These are phyloP conservation scores for Groenewaldozyma salmanticensis DNA, from an alignment of 805 yeast species.

Conservation along the genomic window DNA sequence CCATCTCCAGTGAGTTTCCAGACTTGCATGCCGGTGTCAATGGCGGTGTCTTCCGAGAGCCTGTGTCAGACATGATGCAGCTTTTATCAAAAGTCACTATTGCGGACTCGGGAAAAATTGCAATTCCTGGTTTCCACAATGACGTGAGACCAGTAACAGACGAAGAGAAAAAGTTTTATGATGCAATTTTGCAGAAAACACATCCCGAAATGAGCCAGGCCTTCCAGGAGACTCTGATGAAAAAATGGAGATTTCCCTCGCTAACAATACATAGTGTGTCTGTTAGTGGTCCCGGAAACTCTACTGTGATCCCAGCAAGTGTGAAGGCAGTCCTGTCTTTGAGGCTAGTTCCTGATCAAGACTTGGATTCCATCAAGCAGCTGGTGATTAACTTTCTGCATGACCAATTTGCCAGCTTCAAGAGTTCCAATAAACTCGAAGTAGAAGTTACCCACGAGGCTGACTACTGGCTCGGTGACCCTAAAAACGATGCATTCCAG, in stretches of 20 bases:
- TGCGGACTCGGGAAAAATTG: slow-evolving; percentile 43
- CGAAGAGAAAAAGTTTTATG: slow-evolving; percentile 51
- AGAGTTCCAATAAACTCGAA: slow-evolving; percentile 52
- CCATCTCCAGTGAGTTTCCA: slow-evolving; percentile 61
- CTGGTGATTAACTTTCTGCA: slow-evolving; percentile 40
- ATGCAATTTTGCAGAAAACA: slow-evolving; percentile 39
- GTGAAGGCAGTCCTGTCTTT: slow-evolving; percentile 73
- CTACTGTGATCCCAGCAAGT: slow-evolving; percentile 78
- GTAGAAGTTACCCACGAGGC: slow-evolving; percentile 71
- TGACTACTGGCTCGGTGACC: slow-evolving; percentile 94
- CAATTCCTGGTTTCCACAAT: slow-evolving; percentile 62
- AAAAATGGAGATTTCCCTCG: slow-evolving; percentile 86
- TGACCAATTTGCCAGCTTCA: slow-evolving; percentile 38
- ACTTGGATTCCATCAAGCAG: slow-evolving; percentile 46
- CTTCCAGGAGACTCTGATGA: slow-evolving; percentile 36
- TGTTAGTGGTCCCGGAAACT: slow-evolving; percentile 84
- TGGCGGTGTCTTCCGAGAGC: slow-evolving; percentile 86
- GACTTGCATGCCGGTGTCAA: slow-evolving; percentile 95
- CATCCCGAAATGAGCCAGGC: slow-evolving; percentile 27
- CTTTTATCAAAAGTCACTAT: slow-evolving; percentile 52
- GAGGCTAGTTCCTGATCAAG: slow-evolving; percentile 85
- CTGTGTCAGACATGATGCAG: slow-evolving; percentile 75
- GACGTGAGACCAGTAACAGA: slow-evolving; percentile 49
- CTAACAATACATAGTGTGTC: slow-evolving; percentile 74
- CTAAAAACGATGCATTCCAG: slow-evolving; percentile 61